Evolutionary conservation across 108 stramenopile species (phyloP), one percentile per base, ranked within the genome.

Genomic region (Pseudonitzschia pungens): DNA sequence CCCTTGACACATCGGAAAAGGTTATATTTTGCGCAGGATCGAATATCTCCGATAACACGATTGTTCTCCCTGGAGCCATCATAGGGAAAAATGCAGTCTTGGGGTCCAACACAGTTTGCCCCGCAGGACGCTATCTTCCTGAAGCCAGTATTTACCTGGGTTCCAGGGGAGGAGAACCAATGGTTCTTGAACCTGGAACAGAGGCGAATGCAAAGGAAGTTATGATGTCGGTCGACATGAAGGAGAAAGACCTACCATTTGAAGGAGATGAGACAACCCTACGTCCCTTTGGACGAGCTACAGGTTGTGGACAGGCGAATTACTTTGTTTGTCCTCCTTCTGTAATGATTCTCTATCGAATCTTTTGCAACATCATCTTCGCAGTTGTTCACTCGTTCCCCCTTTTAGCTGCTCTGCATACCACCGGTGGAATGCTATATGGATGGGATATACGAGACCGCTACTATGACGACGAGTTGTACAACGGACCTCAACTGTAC

Each of bases 201-300:
- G 86, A 80, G 24, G 33, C 26, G 1, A 58, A 69, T 63, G 36
- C 50, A 15, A 62, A 29, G 26, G 56, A 56, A 22, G 55, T 54
- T 11, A 70, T 71, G 42, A 28, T 65, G 6, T 71, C 76, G n/a
- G 33, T 36, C 22, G 54, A 68, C 22, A 41, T 80, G 36, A 68
- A 77, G 26, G 56, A 45, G 48, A 43, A 45, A 20, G 70, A 59
- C 3, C 58, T 85, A 27, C 75, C 54, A 14, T 68, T 86, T 70
- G 44, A 48, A 32, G 85, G 85, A 26, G 85, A 86, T 52, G 82
- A 81, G 9, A 69, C 82, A 24, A 86, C 85, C 27, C 24, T 89
- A 32, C 73, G 86, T 28, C 88, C 88, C 28, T 89, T 89, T 67
- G 88, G 84, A 1, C 82, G 70, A 68, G 88, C 88, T 14, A 77